Percentiles rank a stretch among this genome's conserved stretches.
These are phyloP conservation scores for Kondoa malvinella DNA, from an alignment of 768 basidiomycete genomes.

Conservation along the genomic window DNA sequence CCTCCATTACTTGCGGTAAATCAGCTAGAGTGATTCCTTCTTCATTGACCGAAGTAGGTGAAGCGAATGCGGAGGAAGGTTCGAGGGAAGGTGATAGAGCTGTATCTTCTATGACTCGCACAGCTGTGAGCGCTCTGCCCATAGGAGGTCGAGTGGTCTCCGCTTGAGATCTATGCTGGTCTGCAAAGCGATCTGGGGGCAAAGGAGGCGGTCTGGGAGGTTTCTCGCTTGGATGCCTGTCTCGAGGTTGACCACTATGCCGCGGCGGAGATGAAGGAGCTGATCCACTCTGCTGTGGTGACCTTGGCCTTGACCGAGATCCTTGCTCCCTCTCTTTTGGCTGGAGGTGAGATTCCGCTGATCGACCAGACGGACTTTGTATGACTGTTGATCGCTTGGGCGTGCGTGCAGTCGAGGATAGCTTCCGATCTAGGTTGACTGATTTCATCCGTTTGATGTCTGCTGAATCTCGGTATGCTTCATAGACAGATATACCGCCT, in stretches of 20 bases:
- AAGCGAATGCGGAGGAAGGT: background rate
- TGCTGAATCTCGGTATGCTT: conserved; percentile 67
- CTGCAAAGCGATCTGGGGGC: background rate
- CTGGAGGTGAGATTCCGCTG: conserved; percentile 41
- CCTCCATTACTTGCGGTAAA: conserved; percentile 80
- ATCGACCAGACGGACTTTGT: conserved; percentile 78
- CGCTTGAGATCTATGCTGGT: too few species aligned
- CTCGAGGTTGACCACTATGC: conserved; percentile 35
- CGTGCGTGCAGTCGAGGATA: conserved; percentile 66
- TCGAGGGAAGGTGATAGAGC: background rate
- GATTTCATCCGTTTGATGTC: conserved; percentile 92
- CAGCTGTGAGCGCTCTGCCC: conserved; percentile 19
- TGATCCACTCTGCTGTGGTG: background rate
- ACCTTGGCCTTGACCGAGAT: conserved; percentile 5
- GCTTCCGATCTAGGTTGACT: conserved; percentile 82
- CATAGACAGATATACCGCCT: conserved; percentile 34
- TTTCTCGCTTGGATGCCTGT: conserved; percentile 26
- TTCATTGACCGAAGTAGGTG: conserved; percentile 33
- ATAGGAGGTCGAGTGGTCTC: conserved; percentile 11
- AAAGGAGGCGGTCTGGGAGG: conserved; percentile 30
- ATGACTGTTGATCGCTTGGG: conserved; percentile 90
- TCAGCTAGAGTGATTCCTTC: conserved; percentile 85
- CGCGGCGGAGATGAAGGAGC: background rate
- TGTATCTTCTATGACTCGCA: conserved; percentile 21
- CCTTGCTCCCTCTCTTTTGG: conserved; percentile 11